Evolutionary conservation across 208 protist species (phyloP).

Genomic region (Leishmania martiniquensis): DNA sequence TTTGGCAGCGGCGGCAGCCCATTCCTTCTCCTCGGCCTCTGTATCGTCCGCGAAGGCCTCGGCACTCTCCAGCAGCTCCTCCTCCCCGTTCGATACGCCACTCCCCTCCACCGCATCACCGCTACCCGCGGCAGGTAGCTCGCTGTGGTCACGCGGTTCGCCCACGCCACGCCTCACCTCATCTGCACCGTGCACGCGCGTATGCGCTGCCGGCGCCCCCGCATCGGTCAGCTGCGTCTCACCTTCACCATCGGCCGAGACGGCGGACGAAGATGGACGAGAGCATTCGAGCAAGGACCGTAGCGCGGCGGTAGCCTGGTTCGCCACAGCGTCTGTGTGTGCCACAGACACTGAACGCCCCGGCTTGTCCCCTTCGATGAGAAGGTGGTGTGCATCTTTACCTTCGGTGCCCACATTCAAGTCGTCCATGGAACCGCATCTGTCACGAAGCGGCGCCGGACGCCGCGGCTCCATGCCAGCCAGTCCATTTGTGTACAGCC

Average conservation of each 20-base stretch:
- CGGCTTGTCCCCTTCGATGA: not conserved
- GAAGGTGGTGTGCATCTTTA: not conserved
- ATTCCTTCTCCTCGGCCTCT: not conserved
- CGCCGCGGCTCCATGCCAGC: not conserved
- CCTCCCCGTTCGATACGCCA: conserved; percentile 24
- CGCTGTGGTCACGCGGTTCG: not conserved
- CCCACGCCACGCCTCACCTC: not conserved
- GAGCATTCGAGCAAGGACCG: not conserved
- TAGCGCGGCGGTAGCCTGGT: conserved; percentile 6
- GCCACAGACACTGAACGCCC: conserved; percentile 2
- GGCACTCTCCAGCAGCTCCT: conserved; percentile 30
- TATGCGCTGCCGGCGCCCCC: not conserved
- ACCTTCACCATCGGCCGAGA: not conserved
- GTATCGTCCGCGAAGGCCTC: conserved; percentile 4
- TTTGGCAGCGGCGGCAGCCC: not conserved
- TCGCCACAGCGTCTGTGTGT: not conserved
- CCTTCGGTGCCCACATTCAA: not conserved
- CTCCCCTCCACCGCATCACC: not conserved
- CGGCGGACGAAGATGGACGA: not conserved
- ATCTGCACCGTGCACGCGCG: not conserved
- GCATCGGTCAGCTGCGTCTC: not conserved
- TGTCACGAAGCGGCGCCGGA: not conserved
- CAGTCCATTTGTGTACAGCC: not conserved
- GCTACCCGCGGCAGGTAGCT: not conserved
- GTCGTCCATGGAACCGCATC: not conserved